A percentile compares a stretch with the other conserved stretches of the same genome.
Conservation (phyloP, 1,139 yeast species). For the Sugiyamaella castrensis region DNA sequence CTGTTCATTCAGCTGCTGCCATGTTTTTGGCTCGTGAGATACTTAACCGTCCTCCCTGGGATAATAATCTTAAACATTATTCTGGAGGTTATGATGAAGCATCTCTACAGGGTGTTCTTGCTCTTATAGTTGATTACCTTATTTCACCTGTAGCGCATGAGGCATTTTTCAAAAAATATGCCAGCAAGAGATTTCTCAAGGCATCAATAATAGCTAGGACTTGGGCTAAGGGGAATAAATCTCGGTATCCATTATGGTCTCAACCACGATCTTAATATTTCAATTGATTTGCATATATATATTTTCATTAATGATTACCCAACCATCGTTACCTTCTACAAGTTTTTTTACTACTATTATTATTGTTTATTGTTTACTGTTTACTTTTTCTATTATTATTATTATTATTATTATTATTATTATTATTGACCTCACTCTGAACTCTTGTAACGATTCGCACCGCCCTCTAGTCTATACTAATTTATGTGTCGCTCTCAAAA, state of each 20-base stretch:
- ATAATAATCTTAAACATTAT: conserved; percentile 80
- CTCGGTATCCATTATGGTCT: background rate
- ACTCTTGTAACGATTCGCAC: too few relatives aligned
- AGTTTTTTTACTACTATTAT: too few relatives aligned
- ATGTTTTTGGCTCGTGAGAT: conserved; percentile 85
- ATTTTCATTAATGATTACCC: too few relatives aligned
- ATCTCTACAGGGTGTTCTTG: conserved; percentile 69
- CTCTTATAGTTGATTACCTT: conserved; percentile 72
- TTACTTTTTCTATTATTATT: too few relatives aligned
- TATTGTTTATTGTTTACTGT: too few relatives aligned
- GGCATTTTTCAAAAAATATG: conserved; percentile 91
- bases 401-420: too few relatives aligned
- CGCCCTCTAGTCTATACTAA: too few relatives aligned
- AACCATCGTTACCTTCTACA: too few relatives aligned
- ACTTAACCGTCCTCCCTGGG: conserved; percentile 58
- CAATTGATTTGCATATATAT: too few relatives aligned
- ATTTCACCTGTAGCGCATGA: conserved; percentile 86
- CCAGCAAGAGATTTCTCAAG: conserved; percentile 85
- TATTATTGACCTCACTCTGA: too few relatives aligned
- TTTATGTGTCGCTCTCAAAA: too few relatives aligned
- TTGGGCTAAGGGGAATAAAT: conserved; percentile 64
- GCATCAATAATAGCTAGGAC: conserved; percentile 85
- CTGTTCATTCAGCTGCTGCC: conserved; percentile 85
- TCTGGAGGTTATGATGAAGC: conserved; percentile 85
- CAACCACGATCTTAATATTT: background rate